Evolutionary conservation across 2,329 filamentous ascomycete species (phyloP).

Genomic region (Aurifilum marmelostoma): DNA sequence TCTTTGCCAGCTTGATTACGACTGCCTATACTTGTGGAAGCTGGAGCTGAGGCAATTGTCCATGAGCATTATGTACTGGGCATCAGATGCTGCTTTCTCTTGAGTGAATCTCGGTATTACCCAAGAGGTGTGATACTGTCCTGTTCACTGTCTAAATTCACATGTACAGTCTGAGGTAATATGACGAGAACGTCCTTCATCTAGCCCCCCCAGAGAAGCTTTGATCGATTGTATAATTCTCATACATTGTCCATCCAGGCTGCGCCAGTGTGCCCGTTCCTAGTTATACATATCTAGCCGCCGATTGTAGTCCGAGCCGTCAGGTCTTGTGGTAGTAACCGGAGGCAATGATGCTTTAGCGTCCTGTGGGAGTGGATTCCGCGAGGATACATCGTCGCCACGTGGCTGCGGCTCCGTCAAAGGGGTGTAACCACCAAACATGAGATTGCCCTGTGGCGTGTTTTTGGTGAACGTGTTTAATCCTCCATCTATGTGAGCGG

Average conservation of each 20-base stretch:
- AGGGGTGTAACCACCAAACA: too few relatives aligned
- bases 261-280: neutral
- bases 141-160: neutral
- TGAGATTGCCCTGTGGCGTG: neutral
- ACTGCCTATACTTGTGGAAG: too few relatives aligned
- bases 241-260: neutral
- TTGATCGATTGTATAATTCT: neutral
- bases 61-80: too few relatives aligned
- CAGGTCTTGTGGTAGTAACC: neutral
- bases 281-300: neutral
- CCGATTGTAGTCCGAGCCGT: neutral
- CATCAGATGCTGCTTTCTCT: neutral
- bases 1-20: neutral
- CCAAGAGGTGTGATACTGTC: neutral
- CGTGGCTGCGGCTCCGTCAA: too few relatives aligned
- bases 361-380: too few relatives aligned
- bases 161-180: neutral
- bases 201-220: neutral
- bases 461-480: neutral
- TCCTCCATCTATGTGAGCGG: neutral
- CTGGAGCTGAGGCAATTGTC: neutral
- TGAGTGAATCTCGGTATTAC: neutral
- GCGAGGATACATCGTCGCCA: too few relatives aligned
- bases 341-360: neutral
- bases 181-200: neutral